A percentile compares a stretch with the other conserved stretches of the same genome.
phyloP scores from a whole-genome alignment of 495 filamentous ascomycete genomes.

The Staphylotrichum longicolle region DNA sequence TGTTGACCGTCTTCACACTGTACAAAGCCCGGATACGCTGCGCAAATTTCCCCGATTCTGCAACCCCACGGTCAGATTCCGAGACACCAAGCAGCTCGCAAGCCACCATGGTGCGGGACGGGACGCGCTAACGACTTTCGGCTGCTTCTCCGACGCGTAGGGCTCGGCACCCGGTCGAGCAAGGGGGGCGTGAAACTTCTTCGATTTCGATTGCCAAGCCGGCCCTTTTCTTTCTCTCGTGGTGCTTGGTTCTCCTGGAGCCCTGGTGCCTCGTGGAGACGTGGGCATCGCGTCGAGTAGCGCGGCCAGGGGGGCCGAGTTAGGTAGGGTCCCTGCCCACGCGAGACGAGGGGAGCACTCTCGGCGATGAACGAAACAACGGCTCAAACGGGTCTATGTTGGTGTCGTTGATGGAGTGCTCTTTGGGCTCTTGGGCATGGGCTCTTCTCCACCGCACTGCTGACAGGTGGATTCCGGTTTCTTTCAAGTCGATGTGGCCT shows the following conservation, averaged over 20 bases:
- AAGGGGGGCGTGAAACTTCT: not conserved
- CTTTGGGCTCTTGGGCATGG: conserved; percentile 2
- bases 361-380: conserved; percentile 7
- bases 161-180: not conserved
- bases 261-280: not conserved
- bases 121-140: conserved; percentile 11
- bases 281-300: not conserved
- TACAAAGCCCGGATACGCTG: not conserved
- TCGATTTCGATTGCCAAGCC: too few species aligned
- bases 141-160: conserved; percentile 6
- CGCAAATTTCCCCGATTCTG: conserved; percentile 1
- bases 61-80: not conserved
- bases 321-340: not conserved
- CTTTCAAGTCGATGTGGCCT: not conserved
- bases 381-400: not conserved
- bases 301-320: too few species aligned
- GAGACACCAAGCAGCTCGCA: not conserved
- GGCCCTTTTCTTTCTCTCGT: not conserved
- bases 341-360: not conserved
- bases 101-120: not conserved
- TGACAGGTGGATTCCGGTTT: not conserved
- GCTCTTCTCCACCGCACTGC: not conserved
- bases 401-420: not conserved
- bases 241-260: too few species aligned
- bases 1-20: not conserved